phyloP scores from a whole-genome alignment of 805 yeast genomes.

The Brettanomyces anomalus region DNA sequence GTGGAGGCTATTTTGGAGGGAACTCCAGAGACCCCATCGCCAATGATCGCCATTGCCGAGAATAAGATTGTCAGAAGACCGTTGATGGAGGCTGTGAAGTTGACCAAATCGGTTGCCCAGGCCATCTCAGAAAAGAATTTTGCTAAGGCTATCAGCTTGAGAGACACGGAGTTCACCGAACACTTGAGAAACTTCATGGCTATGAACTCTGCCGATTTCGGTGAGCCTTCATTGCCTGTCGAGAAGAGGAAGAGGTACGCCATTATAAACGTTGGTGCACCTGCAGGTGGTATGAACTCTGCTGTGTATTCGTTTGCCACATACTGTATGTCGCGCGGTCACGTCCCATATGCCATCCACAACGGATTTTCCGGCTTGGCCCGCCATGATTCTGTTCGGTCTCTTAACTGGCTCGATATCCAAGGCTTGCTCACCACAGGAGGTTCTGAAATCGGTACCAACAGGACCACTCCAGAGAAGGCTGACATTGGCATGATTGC shows the following conservation, averaged over 20 bases:
- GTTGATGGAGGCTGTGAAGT: slow-evolving; percentile 79
- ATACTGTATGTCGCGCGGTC: slow-evolving; percentile 70
- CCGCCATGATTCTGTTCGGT: slow-evolving; percentile 50
- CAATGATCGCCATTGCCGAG: slow-evolving; percentile 84
- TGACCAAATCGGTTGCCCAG: slow-evolving; percentile 82
- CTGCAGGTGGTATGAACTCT: slow-evolving; percentile 71
- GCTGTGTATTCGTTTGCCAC: slow-evolving; percentile 70
- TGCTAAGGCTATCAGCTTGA: slow-evolving; percentile 73
- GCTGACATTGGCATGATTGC: slow-evolving; percentile 65
- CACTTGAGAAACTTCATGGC: slow-evolving; percentile 55
- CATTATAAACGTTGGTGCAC: slow-evolving; percentile 70
- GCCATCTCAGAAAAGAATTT: slow-evolving; percentile 78
- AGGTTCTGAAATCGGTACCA: slow-evolving; percentile 79
- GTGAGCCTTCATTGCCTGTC: slow-evolving; percentile 47
- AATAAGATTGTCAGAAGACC: slow-evolving; percentile 81
- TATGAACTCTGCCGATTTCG: slow-evolving; percentile 59
- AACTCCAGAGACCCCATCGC: slow-evolving; percentile 88
- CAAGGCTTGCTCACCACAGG: slow-evolving; percentile 68
- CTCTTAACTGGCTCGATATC: slow-evolving; percentile 59
- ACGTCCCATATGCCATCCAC: slow-evolving; percentile 58
- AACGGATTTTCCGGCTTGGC: slow-evolving; percentile 71
- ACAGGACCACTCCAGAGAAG: slow-evolving; percentile 58
- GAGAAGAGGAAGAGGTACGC: slow-evolving; percentile 54
- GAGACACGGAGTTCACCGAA: slow-evolving; percentile 81
- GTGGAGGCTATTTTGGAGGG: slow-evolving; percentile 84